Conservation (phyloP, 352 stramenopile genomes). For the Globisporangium spinosum region DNA sequence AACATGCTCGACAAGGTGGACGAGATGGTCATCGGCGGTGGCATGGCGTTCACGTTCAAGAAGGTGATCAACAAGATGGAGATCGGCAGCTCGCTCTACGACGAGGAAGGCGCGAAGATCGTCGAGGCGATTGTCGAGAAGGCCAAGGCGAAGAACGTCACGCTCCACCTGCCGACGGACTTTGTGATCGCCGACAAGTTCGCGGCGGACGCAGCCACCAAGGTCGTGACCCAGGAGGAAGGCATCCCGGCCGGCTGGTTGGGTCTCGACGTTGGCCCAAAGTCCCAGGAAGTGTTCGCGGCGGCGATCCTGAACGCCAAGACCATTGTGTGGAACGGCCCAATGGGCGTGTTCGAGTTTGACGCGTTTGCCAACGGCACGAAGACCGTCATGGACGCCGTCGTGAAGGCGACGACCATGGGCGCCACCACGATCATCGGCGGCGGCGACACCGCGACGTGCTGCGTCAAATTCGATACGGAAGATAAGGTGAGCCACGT, state of each 20-base stretch:
- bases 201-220: slow-evolving; percentile 90
- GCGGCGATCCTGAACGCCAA: slow-evolving; percentile 82
- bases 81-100: slow-evolving; percentile 94
- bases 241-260: slow-evolving; percentile 97
- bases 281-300: slow-evolving; percentile 85
- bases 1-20: slow-evolving; percentile 99
- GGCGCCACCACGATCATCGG: slow-evolving; percentile 98
- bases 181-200: slow-evolving; percentile 99
- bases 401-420: slow-evolving; percentile 92
- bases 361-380: slow-evolving; percentile 95
- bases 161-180: slow-evolving; percentile 96
- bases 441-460: slow-evolving; percentile 95
- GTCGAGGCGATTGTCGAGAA: slow-evolving; percentile 94
- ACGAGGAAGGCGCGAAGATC: slow-evolving; percentile 84
- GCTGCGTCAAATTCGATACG: slow-evolving; percentile 86
- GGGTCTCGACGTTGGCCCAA: slow-evolving; percentile 97
- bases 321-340: slow-evolving; percentile 99
- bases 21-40: slow-evolving; percentile 97
- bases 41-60: slow-evolving; percentile 99
- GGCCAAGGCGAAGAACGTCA: slow-evolving; percentile 96
- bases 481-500: slow-evolving; percentile 90
- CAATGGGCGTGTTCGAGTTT: slow-evolving; percentile 99
- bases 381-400: slow-evolving; percentile 94
- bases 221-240: slow-evolving; percentile 86
- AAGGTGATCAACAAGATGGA: slow-evolving; percentile 96